Evolutionary conservation across 2,329 filamentous ascomycete species (phyloP).

Genomic region (Cryphonectria parasitica): DNA sequence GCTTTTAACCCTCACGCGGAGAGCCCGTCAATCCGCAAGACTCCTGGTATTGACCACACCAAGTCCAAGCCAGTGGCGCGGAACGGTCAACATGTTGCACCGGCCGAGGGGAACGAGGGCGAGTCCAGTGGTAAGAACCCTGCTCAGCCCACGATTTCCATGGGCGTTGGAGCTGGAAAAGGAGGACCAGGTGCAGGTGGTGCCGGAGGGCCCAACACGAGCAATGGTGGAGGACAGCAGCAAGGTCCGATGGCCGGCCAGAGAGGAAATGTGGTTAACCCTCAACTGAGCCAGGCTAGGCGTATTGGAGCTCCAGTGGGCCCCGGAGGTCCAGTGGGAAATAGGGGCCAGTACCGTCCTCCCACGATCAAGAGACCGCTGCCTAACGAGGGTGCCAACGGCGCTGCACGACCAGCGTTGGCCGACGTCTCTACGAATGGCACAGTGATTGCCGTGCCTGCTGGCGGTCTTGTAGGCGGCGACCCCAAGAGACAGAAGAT

Average conservation of each 20-base stretch:
- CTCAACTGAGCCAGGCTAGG: constrained; percentile 56
- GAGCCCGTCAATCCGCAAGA: constrained; percentile 86
- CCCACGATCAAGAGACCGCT: constrained; percentile 61
- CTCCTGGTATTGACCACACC: constrained; percentile 81
- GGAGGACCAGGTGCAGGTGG: constrained; percentile 22
- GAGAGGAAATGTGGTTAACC: constrained; percentile 53
- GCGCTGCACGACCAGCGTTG: constrained; percentile 47
- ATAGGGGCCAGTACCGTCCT: constrained; percentile 62
- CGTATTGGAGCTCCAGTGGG: constrained; percentile 63
- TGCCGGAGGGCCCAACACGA: background rate
- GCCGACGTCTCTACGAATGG: constrained; percentile 56
- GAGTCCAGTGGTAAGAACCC: constrained; percentile 10
- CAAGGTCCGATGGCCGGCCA: constrained; percentile 21
- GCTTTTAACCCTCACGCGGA: constrained; percentile 76
- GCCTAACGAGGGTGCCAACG: constrained; percentile 36
- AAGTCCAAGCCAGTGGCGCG: constrained; percentile 73
- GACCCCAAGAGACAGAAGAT: constrained; percentile 60
- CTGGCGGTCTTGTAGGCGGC: constrained; percentile 35
- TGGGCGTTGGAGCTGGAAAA: constrained; percentile 21
- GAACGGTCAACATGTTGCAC: constrained; percentile 56
- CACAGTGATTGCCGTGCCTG: constrained; percentile 33
- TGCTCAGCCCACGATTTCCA: constrained; percentile 4
- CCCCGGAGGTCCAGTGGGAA: constrained; percentile 59
- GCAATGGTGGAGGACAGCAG: constrained; percentile 11
- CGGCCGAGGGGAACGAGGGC: constrained; percentile 36